Evolutionary conservation across 805 yeast species (phyloP).

Genomic region (Yarrowia divulgata): DNA sequence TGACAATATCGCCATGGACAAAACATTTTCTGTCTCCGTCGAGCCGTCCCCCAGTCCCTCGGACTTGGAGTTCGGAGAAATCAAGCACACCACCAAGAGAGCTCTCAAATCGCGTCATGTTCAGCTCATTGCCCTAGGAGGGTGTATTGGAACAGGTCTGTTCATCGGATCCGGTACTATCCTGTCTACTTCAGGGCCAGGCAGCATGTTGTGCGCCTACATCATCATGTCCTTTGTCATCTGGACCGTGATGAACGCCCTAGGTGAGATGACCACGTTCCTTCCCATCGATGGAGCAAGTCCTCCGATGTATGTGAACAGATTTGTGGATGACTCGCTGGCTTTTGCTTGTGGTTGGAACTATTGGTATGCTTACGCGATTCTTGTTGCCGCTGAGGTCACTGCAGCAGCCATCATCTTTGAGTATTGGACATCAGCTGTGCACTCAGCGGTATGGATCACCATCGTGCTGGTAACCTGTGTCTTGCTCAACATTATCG

Average conservation of each 20-base stretch:
- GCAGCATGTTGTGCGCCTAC: conserved; percentile 67
- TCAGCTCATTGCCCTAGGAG: conserved; percentile 78
- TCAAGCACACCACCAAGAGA: conserved; percentile 42
- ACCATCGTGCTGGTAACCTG: conserved; percentile 59
- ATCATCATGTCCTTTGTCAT: conserved; percentile 67
- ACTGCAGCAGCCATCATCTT: conserved; percentile 56
- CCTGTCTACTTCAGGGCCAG: conserved; percentile 73
- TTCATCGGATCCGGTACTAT: conserved; percentile 78
- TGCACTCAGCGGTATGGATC: conserved; percentile 60
- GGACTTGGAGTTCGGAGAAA: conserved; percentile 10
- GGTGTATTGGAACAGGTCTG: conserved; percentile 79
- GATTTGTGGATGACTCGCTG: conserved; percentile 66
- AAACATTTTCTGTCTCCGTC: conserved; percentile 1
- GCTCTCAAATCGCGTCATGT: conserved; percentile 66
- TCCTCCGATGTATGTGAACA: conserved; percentile 62
- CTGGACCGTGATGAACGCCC: conserved; percentile 66
- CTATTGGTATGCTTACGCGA: conserved; percentile 59
- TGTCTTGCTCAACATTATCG: conserved; percentile 55
- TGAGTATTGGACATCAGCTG: conserved; percentile 58
- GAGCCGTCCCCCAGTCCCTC: conserved; percentile 25
- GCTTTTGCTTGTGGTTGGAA: conserved; percentile 65
- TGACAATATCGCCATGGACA: conserved; percentile 20
- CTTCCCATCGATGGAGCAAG: conserved; percentile 70
- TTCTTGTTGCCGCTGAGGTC: conserved; percentile 57
- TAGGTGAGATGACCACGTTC: conserved; percentile 63